phyloP scores from a whole-genome alignment of 2,329 filamentous ascomycete species.

The Magnaporthales sp. region DNA sequence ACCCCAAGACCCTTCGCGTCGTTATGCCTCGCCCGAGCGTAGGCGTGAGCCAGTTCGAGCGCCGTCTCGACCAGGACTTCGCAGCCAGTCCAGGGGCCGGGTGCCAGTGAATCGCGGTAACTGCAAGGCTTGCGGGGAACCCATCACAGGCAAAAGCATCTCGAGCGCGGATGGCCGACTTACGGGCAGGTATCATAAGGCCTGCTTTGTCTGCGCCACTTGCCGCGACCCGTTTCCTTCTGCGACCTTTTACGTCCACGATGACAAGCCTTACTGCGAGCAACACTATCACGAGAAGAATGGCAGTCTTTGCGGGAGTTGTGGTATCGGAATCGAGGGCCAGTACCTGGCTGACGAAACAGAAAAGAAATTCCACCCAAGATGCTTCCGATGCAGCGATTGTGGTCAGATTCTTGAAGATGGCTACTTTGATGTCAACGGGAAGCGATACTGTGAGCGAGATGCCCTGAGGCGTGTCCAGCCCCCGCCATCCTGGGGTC shows the following conservation, averaged over 20 bases:
- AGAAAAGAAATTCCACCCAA: constrained; percentile 72
- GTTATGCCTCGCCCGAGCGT: constrained; percentile 4
- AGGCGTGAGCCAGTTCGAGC: neutral
- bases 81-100: constrained; percentile 24
- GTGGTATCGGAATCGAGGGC: constrained; percentile 82
- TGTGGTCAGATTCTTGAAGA: constrained; percentile 67
- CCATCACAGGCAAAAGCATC: constrained; percentile 84
- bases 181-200: constrained; percentile 89
- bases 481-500: constrained; percentile 14
- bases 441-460: constrained; percentile 74
- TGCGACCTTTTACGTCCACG: constrained; percentile 83
- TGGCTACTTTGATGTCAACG: constrained; percentile 86
- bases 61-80: constrained; percentile 21
- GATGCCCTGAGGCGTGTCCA: constrained; percentile 60
- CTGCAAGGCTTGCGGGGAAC: constrained; percentile 73
- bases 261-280: constrained; percentile 83
- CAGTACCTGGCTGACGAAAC: constrained; percentile 81
- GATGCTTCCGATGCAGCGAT: constrained; percentile 77
- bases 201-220: constrained; percentile 85
- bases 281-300: constrained; percentile 90
- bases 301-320: constrained; percentile 72
- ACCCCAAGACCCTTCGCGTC: neutral
- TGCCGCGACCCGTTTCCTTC: constrained; percentile 77
- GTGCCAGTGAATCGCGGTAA: constrained; percentile 51
- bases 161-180: constrained; percentile 88